phyloP scores from a whole-genome alignment of 192 early-diverging fungal species.

The Entrophospora sp. region DNA sequence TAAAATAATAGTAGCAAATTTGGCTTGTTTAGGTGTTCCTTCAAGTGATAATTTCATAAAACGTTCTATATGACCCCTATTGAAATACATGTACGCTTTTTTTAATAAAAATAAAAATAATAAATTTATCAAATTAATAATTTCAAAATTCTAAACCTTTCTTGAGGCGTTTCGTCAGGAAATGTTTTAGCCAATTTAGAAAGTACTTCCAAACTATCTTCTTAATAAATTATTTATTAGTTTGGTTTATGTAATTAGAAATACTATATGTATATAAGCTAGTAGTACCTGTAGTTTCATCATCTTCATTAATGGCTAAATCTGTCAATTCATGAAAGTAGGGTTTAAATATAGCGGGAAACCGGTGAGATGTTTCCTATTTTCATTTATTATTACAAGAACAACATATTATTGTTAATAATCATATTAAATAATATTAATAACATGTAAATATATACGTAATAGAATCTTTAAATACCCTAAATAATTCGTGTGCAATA shows the following conservation, averaged over 20 bases:
- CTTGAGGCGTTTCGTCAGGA: conserved; percentile 26
- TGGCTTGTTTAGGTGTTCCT: conserved; percentile 55
- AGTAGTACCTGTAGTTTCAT: conserved; percentile 28
- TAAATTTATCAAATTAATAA: too few species aligned
- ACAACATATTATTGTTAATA: background rate
- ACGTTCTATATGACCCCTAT: conserved; percentile 30
- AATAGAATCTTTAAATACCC: too few species aligned
- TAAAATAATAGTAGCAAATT: conserved; percentile 61
- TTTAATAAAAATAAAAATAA: background rate
- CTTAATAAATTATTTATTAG: too few species aligned
- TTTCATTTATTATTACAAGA: too few species aligned
- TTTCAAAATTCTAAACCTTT: too few species aligned
- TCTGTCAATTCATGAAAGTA: conserved; percentile 40
- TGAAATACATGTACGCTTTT: too few species aligned
- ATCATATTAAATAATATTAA: background rate
- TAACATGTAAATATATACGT: too few species aligned
- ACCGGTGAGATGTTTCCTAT: conserved; percentile 35
- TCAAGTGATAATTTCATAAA: conserved; percentile 38
- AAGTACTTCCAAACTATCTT: conserved; percentile 52
- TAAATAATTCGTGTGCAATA: conserved; percentile 43
- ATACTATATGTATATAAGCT: conserved; percentile 22
- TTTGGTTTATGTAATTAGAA: too few species aligned
- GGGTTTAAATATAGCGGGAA: conserved; percentile 48
- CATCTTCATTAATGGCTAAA: conserved; percentile 33
- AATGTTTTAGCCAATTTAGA: conserved; percentile 60